Conservation (phyloP, 345 rosid species). For the Cardamine resedifolia region DNA sequence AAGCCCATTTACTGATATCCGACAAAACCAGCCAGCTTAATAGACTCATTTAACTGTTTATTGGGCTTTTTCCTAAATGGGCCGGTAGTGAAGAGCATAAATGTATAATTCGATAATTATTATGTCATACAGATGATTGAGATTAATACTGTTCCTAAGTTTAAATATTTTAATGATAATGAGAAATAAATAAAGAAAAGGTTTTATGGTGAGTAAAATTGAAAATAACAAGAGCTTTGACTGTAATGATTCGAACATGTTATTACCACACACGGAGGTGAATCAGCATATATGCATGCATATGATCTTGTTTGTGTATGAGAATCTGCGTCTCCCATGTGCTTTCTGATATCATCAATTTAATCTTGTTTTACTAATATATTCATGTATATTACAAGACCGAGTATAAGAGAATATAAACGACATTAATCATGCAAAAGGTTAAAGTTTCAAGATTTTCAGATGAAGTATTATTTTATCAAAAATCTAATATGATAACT, state of each 20-base stretch:
- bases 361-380: constrained; percentile 14
- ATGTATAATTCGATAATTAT: neutral
- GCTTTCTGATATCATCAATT: constrained; percentile 13
- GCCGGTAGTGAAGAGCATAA: neutral
- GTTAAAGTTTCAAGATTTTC: neutral
- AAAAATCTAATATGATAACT: neutral
- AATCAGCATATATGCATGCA: constrained; percentile 38
- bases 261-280: constrained; percentile 19
- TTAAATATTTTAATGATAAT: neutral
- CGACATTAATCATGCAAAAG: neutral
- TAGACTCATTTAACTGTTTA: neutral
- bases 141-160: neutral
- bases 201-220: neutral
- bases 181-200: neutral
- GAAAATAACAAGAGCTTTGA: constrained; percentile 24
- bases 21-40: neutral
- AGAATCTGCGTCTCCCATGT: constrained; percentile 34
- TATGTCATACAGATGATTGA: neutral
- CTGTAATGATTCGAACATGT: constrained; percentile 39
- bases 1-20: neutral
- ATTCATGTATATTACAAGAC: neutral
- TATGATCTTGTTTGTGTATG: constrained; percentile 32
- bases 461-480: neutral
- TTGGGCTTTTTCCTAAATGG: neutral
- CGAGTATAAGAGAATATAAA: neutral